phyloP scores from a whole-genome alignment of 495 filamentous ascomycete genomes.

The Podospora pseudoanserina region DNA sequence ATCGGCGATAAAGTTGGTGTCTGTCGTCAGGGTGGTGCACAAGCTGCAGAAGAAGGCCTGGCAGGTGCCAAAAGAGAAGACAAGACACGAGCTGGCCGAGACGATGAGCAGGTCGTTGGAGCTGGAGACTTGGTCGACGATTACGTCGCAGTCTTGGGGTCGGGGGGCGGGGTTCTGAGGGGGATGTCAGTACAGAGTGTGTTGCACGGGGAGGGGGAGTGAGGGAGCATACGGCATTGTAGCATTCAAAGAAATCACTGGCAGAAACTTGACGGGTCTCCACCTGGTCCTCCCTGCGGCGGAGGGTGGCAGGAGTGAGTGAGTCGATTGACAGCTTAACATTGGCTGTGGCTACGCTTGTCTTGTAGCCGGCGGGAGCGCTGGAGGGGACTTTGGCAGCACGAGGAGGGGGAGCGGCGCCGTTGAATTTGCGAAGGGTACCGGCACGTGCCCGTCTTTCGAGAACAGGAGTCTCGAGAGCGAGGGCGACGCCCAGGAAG shows the following conservation, averaged over 20 bases:
- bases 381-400: conserved; percentile 17
- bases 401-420: conserved; percentile 11
- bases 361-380: conserved; percentile 26
- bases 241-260: conserved; percentile 40
- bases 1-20: conserved; percentile 39
- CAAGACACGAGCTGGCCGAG: conserved; percentile 37
- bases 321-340: conserved; percentile 23
- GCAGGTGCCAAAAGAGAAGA: conserved; percentile 37
- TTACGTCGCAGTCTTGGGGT: conserved; percentile 33
- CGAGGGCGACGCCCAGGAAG: conserved; percentile 26
- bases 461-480: conserved; percentile 23
- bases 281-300: conserved; percentile 18
- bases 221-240: conserved; percentile 32
- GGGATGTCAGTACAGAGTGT: not conserved
- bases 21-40: conserved; percentile 35
- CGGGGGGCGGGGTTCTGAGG: conserved; percentile 30
- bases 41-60: conserved; percentile 45
- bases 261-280: conserved; percentile 19
- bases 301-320: conserved; percentile 13
- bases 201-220: not conserved
- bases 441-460: conserved; percentile 16
- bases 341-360: conserved; percentile 22
- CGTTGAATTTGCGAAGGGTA: conserved; percentile 16
- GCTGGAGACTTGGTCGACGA: conserved; percentile 33
- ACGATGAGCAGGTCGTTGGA: conserved; percentile 34